These are phyloP conservation scores for Calonectria pseudoreteaudii DNA, from an alignment of 2,329 filamentous ascomycete species.

Conservation along the genomic window DNA sequence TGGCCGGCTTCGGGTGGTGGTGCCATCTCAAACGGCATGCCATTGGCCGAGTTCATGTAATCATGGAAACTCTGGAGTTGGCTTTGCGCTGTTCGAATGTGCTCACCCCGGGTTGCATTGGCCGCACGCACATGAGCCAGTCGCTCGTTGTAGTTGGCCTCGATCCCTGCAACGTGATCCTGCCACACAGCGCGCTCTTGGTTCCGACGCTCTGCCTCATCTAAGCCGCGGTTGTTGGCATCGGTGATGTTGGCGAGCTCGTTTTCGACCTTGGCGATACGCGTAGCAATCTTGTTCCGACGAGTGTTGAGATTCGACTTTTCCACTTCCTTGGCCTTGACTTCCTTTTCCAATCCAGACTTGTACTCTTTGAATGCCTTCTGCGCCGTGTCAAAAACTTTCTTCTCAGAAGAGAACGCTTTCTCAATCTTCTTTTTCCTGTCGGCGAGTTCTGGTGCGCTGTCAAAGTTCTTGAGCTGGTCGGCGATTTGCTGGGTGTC, in stretches of 20 bases:
- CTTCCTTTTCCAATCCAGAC: slow-evolving; percentile 69
- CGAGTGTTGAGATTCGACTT: slow-evolving; percentile 73
- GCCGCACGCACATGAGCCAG: slow-evolving; percentile 53
- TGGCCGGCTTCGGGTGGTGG: slow-evolving; percentile 36
- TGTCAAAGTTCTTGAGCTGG: slow-evolving; percentile 71
- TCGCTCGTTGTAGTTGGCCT: slow-evolving; percentile 59
- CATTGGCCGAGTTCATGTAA: slow-evolving; percentile 48
- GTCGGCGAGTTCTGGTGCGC: slow-evolving; percentile 71
- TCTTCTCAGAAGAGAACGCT: slow-evolving; percentile 66
- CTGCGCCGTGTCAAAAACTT: slow-evolving; percentile 69
- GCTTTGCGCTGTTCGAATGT: slow-evolving; percentile 45
- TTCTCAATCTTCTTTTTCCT: slow-evolving; percentile 68
- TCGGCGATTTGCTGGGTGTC: slow-evolving; percentile 68
- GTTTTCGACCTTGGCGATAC: slow-evolving; percentile 78
- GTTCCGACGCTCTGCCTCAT: slow-evolving; percentile 71
- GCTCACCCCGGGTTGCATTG: slow-evolving; percentile 47
- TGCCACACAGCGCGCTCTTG: slow-evolving; percentile 63
- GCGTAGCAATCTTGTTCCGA: slow-evolving; percentile 77
- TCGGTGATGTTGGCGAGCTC: slow-evolving; percentile 78
- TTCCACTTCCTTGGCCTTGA: slow-evolving; percentile 73
- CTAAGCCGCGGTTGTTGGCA: slow-evolving; percentile 73
- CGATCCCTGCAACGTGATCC: slow-evolving; percentile 58
- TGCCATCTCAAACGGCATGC: slow-evolving; percentile 47
- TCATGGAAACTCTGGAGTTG: slow-evolving; percentile 49
- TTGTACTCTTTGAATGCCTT: slow-evolving; percentile 69